Base-by-base conservation (phyloP, 2,329 filamentous ascomycete species). In the Trichoderma cornu-damae region DNA sequence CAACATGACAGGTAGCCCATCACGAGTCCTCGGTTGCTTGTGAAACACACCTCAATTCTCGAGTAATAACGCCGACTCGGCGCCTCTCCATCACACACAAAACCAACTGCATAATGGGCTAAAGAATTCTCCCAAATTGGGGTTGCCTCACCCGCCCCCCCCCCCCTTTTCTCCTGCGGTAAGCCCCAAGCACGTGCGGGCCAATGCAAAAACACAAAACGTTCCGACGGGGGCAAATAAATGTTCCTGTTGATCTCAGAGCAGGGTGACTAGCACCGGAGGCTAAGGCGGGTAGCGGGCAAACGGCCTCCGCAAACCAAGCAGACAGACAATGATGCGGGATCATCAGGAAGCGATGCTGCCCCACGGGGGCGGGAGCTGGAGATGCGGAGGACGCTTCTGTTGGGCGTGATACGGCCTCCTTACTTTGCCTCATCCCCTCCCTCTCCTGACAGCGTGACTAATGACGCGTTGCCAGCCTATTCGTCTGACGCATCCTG, bases 381-480 rank as follows among this genome's bases (percentile, higher is more conserved):
- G 53, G 44, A 49, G 44, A 57, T 43, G 52, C 52, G 52, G 52
- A 55, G 52, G 42, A 28, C 24, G 40, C 38, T 42, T 24, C 16
- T 12, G 20, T 43, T 22, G 38, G 38, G 24, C 16, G 11, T 34
- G 44, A 22, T 47, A 34, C 28, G 44, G 20, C 20, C 48, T 51
- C 48, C 34, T 28, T 38, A 7, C 48, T 28, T 28, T 11, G 48
- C 43, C 42, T 16, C 28, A 37, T 34, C 51, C 42, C 32, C 52
- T 46, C 42, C 50, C 42, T 55, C 52, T 14, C 42, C 52, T 55
- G 52, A 43, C 42, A 55, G 52, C 52, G 52, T 55, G 52, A 55
- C 52, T 55, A 55, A 55, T 55, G 52, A 55, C 52, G 42, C 52
- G 52, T 55, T 47, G 32, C 32, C 32, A 55, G 52, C 52, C 52